Evolutionary conservation across 371 early-diverging fungal species (phyloP), one percentile per base, ranked within the genome.

Genomic region (Rhizomucor miehei): DNA sequence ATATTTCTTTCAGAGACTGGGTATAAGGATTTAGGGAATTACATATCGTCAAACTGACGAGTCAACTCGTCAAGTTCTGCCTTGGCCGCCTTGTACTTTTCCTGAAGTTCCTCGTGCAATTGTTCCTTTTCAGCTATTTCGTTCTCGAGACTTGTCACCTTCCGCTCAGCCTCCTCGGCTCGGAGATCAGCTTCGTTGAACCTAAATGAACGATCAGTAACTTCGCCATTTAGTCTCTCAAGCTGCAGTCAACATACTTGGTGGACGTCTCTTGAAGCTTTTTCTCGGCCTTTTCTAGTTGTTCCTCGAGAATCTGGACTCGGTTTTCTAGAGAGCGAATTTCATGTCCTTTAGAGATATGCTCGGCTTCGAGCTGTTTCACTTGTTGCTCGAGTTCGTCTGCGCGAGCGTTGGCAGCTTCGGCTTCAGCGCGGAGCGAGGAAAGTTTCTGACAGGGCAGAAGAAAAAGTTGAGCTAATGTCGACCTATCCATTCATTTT

Each of bases 141-240:
- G 52, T 71, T 65, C 65, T 90, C 90, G 65, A 89, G 67, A 52
- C 71, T 63, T 34, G 70, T 59, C 40, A 87, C 81, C 61, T 76
- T 80, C 54, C 88, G 84, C 63, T 91, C 89, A 56, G 82, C 79
- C 50, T 82, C 78, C 64, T 92, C 92, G 52, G 88, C 86, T 67
- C 82, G 83, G 63, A 85, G 69, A 59, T 92, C 90, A 61, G 86
- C 81, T 46, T 81, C 79, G 52, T 87, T 83, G 55, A 81, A 75
- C 57, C 91, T 90, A 69, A 13, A 51, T 41, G 16, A 16, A 34
- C 10, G 14, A 24, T 43, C 20, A 25, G 21, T 14, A 29, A 44
- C 25, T n/a, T n/a, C n/a, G n/a, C n/a, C n/a, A n/a, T n/a, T n/a
- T n/a, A n/a, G n/a, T n/a, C n/a, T n/a, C n/a, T n/a, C n/a, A n/a